Conservation (phyloP, 495 filamentous ascomycete species). For the Penicillium paradoxum region DNA sequence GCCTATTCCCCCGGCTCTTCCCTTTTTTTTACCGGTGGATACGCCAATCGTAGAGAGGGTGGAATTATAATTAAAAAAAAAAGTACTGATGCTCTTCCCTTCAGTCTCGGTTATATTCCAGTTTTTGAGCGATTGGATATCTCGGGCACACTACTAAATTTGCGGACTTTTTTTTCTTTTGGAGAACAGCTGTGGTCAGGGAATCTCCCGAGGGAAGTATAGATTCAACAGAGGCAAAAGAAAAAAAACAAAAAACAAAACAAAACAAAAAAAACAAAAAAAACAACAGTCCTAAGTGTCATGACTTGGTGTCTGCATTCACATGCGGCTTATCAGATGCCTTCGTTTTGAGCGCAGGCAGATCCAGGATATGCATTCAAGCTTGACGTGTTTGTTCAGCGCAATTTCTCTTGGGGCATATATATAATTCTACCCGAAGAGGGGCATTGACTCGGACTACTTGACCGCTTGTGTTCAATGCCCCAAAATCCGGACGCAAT, state of each 20-base stretch:
- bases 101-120: conserved; percentile 3
- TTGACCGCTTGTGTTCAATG: conserved; percentile 20
- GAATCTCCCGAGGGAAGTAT: conserved; percentile 1
- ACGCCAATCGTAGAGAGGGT: no score
- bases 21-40: conserved; percentile 2
- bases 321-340: conserved; percentile 21
- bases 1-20: conserved; percentile 24
- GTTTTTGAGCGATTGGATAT: not conserved
- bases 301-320: no score
- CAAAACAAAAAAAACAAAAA: no score
- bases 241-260: no score
- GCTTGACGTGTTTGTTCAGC: conserved; percentile 1
- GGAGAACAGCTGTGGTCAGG: no score
- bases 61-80: no score
- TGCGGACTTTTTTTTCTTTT: not conserved
- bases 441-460: conserved; percentile 13
- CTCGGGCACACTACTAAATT: not conserved
- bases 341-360: conserved; percentile 13
- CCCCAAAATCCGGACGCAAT: conserved; percentile 11
- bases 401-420: not conserved
- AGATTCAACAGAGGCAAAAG: not conserved
- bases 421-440: conserved; percentile 11
- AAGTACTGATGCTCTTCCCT: no score
- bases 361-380: conserved; percentile 24
- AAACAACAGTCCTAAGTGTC: no score